Conservation (phyloP, 2,329 filamentous ascomycete genomes). For the Gnomoniopsis sp. region DNA sequence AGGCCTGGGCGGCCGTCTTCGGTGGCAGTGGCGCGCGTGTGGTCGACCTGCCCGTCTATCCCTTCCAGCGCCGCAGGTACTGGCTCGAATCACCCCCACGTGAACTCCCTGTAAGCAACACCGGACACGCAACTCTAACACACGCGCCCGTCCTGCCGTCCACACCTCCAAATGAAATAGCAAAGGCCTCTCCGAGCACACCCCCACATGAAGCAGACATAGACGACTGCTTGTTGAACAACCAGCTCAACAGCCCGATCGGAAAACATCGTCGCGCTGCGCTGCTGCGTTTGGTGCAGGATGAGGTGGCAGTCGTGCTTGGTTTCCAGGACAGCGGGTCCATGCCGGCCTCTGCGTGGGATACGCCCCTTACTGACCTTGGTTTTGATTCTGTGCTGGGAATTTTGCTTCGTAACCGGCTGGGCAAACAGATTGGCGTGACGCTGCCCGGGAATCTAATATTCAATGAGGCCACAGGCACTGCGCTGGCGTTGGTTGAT, state of each 20-base stretch:
- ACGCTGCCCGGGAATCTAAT: neutral
- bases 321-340: neutral
- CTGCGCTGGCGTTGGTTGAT: neutral
- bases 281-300: neutral
- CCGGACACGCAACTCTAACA: too few relatives aligned
- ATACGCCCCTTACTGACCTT: neutral
- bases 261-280: neutral
- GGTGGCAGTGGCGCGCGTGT: neutral
- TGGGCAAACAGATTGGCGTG: neutral
- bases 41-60: constrained; percentile 1
- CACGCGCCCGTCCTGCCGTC: too few relatives aligned
- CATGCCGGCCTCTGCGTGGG: neutral
- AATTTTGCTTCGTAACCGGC: neutral
- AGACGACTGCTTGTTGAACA: too few relatives aligned
- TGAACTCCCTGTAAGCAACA: too few relatives aligned
- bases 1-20: neutral
- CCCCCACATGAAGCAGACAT: too few relatives aligned
- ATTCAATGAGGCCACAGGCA: neutral
- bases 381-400: neutral
- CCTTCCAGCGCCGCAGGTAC: constrained; percentile 3
- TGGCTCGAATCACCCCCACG: neutral
- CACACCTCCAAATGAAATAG: too few relatives aligned
- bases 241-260: too few relatives aligned
- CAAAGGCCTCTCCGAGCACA: too few relatives aligned
- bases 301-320: neutral